Base-by-base conservation (phyloP, 305 asterid species). In the Solanum hybrid region DNA sequence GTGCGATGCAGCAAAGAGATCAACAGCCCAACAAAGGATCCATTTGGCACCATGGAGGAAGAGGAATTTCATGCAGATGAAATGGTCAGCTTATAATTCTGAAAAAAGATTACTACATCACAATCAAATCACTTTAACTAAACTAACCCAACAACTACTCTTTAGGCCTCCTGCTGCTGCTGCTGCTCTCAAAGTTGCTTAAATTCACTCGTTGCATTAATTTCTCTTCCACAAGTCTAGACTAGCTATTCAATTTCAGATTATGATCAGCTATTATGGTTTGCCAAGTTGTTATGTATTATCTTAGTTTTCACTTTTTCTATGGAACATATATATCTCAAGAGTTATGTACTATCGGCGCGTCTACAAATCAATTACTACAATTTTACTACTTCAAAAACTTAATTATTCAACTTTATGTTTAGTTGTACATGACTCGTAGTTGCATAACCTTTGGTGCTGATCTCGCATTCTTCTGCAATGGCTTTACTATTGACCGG, bases 21-120 rank as follows among this genome's bases (percentile, higher is more conserved):
- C 95, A 78, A 90, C 94, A 7, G 79, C 85, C 34, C 94, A 94
- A 89, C 91, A 89, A 61, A 92, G 91, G 34, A 92, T 94, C 29
- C 94, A 93, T 76, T 89, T 94, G 91, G 95, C 95, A 34, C 96
- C 96, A 11, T 93, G 95, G 96, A 91, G 94, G 87, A 94, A 91
- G 92, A 90, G 89, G 32, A 91, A 92, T 76, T 94, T 94, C 91
- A 94, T 94, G 96, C 92, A 90, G 89, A 91, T 91, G 94, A 93
- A 92, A 89, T 94, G 93, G 95, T 94, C 95, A 33, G 93, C 93
- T 26, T 86, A 93, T 7, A 89, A 36, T 73, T 90, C 89, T 37
- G 68, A 80, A 36, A 80, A 39, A 29, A 80, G 8, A 7, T 57
- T 57, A 80, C 6, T 38, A 79, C 57, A 34, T 80, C 17, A 37